Evolutionary conservation across 805 yeast genomes (phyloP), one percentile per base, ranked within the genome.

Genomic region (Kodamaea hsintzibuensis): DNA sequence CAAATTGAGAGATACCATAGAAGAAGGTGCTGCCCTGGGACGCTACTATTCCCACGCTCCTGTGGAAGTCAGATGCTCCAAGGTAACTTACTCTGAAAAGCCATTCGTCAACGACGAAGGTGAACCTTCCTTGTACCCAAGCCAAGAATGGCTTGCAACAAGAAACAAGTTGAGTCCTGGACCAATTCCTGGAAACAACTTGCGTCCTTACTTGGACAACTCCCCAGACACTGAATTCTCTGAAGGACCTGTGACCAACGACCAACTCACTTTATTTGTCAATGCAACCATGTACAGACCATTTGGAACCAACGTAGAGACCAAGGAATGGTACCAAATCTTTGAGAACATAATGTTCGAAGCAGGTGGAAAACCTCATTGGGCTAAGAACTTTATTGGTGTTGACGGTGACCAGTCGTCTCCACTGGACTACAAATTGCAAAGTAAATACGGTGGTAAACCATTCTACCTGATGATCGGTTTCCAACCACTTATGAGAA

Each of bases 211-310:
- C 59, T 72, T 93, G 60, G 98, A 93, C 63, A 82, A 82, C 60
- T 85, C 97, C 0, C 96, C 97, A 8, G 70, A 73, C 53, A 73
- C 86, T 54, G 79, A 80, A 33, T 84, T 84, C 67, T 59, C 55
- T 14, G 47, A 46, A 25, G 59, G 56, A 9, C 82, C 78, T 14
- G 76, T 84, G 43, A 79, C 87, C 38, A 89, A 89, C 66, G 83
- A 85, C 47, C 96, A 90, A 69, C 78, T 93, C 61, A 89, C 97
- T 0, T 68, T 93, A 55, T 91, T 88, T 72, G 80, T 93, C 63
- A 95, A 93, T 67, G 97, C 97, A 7, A 93, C 98, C 1, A 89
- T 93, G 84, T 93, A 92, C 70, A 81, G 98, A 70, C 99, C 99
- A n/a, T 93, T 93, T 71, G 80, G 82, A 37, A 80, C 82, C 53